These are phyloP conservation scores for Acacia pycnantha DNA, from an alignment of 331 rosid species.

Conservation along the genomic window DNA sequence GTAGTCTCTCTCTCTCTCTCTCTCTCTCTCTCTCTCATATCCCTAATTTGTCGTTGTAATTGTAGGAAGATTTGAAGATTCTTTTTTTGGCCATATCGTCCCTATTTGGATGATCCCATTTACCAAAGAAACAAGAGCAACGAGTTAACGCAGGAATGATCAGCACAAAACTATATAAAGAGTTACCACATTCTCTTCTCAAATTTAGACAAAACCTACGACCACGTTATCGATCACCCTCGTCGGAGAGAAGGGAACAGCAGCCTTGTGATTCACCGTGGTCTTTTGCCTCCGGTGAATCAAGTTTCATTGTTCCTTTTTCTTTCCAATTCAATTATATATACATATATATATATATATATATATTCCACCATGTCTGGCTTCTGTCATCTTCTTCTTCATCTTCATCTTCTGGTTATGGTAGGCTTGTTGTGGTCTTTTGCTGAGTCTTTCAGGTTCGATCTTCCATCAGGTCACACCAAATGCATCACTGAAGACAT, in stretches of 20 bases:
- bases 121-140: not conserved
- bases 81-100: not conserved
- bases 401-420: slow-evolving; percentile 18
- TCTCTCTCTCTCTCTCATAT: not conserved
- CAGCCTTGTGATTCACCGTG: not conserved
- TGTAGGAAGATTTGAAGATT: not conserved
- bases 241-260: not conserved
- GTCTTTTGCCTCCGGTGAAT: not conserved
- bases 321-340: not conserved
- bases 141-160: not conserved
- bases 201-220: not conserved
- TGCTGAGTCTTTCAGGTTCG: slow-evolving; percentile 74
- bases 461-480: slow-evolving; percentile 66
- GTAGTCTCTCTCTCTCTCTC: too few species aligned
- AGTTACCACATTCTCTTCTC: not conserved
- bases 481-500: slow-evolving; percentile 90
- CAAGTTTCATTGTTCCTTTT: not conserved
- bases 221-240: not conserved
- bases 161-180: not conserved
- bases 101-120: not conserved
- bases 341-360: not conserved
- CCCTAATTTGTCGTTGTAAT: not conserved
- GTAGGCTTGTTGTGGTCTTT: slow-evolving; percentile 43
- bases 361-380: not conserved
- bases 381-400: not conserved